Evolutionary conservation across 495 filamentous ascomycete genomes (phyloP).

Genomic region (Penicillium dipodomyicola): DNA sequence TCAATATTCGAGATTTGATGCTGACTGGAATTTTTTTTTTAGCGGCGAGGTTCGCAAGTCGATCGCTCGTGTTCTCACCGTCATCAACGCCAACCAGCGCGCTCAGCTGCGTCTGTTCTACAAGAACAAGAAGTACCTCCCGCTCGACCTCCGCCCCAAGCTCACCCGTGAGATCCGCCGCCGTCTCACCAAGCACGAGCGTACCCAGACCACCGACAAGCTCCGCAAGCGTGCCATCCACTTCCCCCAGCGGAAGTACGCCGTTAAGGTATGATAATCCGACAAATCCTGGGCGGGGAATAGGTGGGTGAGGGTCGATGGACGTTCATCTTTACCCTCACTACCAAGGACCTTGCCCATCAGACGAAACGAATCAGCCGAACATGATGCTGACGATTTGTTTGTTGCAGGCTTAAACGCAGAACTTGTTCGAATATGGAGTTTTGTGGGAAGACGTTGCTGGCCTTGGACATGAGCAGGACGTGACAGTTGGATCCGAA

Average conservation of each 20-base stretch:
- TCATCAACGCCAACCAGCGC: conserved; percentile 99
- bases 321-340: not conserved
- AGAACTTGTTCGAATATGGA: conserved; percentile 42
- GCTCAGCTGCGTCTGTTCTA: conserved; percentile 98
- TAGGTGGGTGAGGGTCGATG: not conserved
- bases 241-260: conserved; percentile 98
- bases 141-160: conserved; percentile 95
- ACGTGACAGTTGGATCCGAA: conserved; percentile 38
- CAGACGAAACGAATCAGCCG: not conserved
- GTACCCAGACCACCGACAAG: conserved; percentile 75
- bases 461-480: conserved; percentile 34
- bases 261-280: conserved; percentile 77
- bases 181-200: conserved; percentile 86
- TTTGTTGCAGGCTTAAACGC: conserved; percentile 42
- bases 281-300: not conserved
- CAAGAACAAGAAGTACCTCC: conserved; percentile 98
- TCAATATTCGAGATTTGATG: conserved; percentile 17
- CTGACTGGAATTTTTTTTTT: conserved; percentile 25
- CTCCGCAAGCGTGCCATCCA: conserved; percentile 90
- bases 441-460: conserved; percentile 38
- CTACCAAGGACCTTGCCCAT: not conserved
- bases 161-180: conserved; percentile 94
- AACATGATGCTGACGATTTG: conserved; percentile 5
- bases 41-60: conserved; percentile 99
- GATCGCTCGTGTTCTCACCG: conserved; percentile 94